Conservation (phyloP, 2,329 filamentous ascomycete species). For the Corinectria fuckeliana region DNA sequence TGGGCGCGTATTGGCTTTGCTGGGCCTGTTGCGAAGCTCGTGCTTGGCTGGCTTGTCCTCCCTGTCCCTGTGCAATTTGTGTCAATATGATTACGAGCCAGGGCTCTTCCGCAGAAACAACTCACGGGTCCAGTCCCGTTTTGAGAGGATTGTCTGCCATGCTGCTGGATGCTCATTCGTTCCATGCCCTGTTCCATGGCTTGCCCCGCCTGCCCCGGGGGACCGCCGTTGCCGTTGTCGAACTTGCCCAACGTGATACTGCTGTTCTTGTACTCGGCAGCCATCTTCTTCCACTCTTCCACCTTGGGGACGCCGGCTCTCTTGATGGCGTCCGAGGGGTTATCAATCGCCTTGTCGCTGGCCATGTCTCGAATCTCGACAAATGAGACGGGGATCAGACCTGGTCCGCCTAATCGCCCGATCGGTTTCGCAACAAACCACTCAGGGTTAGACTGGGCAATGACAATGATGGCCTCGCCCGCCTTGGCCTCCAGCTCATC, state of each 20-base stretch:
- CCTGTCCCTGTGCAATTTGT: slow-evolving; percentile 36
- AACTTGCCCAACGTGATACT: slow-evolving; percentile 96
- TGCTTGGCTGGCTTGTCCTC: slow-evolving; percentile 34
- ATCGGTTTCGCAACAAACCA: slow-evolving; percentile 99
- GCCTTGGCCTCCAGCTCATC: slow-evolving; percentile 96
- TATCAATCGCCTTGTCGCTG: slow-evolving; percentile 79
- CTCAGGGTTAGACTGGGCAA: slow-evolving; percentile 96
- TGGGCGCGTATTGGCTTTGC: slow-evolving; percentile 45
- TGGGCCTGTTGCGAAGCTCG: slow-evolving; percentile 43
- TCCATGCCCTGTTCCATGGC: slow-evolving; percentile 75
- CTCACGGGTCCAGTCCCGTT: slow-evolving; percentile 38
- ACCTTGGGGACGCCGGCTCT: slow-evolving; percentile 91
- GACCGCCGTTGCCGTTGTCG: slow-evolving; percentile 55
- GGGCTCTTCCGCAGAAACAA: not conserved
- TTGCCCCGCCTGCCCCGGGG: slow-evolving; percentile 44
- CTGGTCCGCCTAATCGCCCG: slow-evolving; percentile 90
- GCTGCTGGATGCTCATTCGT: slow-evolving; percentile 73
- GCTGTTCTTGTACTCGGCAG: slow-evolving; percentile 98
- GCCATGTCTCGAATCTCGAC: slow-evolving; percentile 96
- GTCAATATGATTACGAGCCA: not conserved
- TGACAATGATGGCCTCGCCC: slow-evolving; percentile 96
- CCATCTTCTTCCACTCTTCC: slow-evolving; percentile 99
- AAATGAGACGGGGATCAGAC: slow-evolving; percentile 94
- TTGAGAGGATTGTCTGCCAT: slow-evolving; percentile 36
- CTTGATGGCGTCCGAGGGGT: slow-evolving; percentile 84